phyloP scores from a whole-genome alignment of 73 alveolate species.

The Blepharisma japonicum region DNA sequence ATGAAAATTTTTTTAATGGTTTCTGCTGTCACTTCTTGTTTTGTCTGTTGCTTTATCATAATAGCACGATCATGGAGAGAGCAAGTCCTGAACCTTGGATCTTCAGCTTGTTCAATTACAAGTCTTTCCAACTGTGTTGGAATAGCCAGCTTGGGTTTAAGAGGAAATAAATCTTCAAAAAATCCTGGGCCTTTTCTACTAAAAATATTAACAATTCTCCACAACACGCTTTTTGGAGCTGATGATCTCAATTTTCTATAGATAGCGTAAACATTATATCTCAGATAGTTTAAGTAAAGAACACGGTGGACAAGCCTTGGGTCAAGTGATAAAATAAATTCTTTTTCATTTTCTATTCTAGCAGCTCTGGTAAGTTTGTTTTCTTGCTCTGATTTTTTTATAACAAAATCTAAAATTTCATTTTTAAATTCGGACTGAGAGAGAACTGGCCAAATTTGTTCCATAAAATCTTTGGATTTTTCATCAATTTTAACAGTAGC shows the following conservation, averaged over 20 bases:
- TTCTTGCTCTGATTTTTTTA: not conserved
- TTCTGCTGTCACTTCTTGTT: not conserved
- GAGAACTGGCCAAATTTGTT: conserved; percentile 9
- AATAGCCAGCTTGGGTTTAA: not conserved
- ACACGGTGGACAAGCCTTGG: not conserved
- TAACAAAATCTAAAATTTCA: not conserved
- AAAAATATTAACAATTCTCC: not conserved
- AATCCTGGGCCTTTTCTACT: not conserved
- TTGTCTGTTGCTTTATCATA: not conserved
- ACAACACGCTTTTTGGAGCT: not conserved
- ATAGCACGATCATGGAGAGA: not conserved
- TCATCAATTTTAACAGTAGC: too few species aligned
- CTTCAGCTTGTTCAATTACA: conserved; percentile 2
- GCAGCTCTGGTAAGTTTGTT: not conserved
- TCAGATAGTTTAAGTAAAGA: not conserved
- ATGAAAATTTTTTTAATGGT: not conserved
- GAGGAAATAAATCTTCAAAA: not conserved
- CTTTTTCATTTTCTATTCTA: not conserved
- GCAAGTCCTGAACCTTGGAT: not conserved
- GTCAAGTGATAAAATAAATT: not conserved
- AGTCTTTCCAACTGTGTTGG: not conserved
- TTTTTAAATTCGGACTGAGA: not conserved
- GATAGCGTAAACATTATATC: not conserved
- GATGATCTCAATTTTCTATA: not conserved
- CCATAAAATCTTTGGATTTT: not conserved